Evolutionary conservation across 495 filamentous ascomycete species (phyloP).

Genomic region (Penicillium alfredii): DNA sequence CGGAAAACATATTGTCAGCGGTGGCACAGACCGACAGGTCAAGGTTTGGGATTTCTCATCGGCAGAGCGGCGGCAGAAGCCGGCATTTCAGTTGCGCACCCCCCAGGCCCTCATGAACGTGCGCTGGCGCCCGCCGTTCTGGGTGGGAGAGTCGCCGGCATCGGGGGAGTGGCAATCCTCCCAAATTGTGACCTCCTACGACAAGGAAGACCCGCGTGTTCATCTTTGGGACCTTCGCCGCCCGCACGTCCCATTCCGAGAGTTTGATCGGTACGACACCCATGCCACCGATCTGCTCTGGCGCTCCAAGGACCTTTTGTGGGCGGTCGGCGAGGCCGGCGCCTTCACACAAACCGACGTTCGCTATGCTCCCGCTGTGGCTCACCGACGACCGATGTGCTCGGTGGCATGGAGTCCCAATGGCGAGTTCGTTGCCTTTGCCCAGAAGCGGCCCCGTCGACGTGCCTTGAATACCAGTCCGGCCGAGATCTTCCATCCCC

Average conservation of each 20-base stretch:
- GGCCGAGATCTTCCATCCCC: conserved; percentile 27
- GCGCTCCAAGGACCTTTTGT: conserved; percentile 84
- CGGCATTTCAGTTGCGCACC: conserved; percentile 53
- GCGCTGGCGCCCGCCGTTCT: conserved; percentile 80
- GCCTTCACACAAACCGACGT: conserved; percentile 86
- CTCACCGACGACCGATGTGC: conserved; percentile 51
- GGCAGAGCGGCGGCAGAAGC: conserved; percentile 73
- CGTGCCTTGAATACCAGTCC: conserved; percentile 30
- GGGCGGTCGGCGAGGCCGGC: conserved; percentile 82
- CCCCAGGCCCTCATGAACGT: conserved; percentile 68
- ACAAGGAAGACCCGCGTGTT: conserved; percentile 60
- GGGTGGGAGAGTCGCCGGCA: conserved; percentile 60
- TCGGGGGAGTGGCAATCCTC: conserved; percentile 61
- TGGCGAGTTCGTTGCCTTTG: conserved; percentile 43
- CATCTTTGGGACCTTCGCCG: conserved; percentile 92
- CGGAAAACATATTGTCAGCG: conserved; percentile 82
- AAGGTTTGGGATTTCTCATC: conserved; percentile 91
- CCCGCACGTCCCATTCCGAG: conserved; percentile 78
- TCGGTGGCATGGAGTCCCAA: conserved; percentile 43
- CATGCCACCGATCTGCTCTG: conserved; percentile 76
- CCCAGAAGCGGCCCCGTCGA: conserved; percentile 42
- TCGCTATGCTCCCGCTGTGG: conserved; percentile 70
- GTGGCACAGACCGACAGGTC: conserved; percentile 73
- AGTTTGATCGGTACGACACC: conserved; percentile 68
- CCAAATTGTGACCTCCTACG: conserved; percentile 62